Percentiles rank a stretch among this genome's conserved stretches.
These are phyloP conservation scores for Corylus avellana DNA, from an alignment of 306 rosid genomes.

Conservation along the genomic window DNA sequence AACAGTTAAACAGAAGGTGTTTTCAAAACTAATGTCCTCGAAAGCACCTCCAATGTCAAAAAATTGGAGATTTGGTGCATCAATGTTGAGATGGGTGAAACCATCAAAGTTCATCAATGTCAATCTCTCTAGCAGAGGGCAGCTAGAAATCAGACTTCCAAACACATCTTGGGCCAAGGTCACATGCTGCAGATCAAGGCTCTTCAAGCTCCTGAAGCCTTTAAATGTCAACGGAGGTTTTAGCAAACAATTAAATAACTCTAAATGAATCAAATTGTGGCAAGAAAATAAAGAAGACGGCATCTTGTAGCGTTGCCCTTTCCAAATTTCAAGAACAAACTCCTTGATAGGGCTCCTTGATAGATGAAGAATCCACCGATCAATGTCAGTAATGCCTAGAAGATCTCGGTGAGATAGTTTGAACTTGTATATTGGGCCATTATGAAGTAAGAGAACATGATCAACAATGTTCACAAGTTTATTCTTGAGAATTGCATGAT, in stretches of 20 bases:
- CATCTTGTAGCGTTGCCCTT: conserved; percentile 53
- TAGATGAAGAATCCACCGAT: conserved; percentile 56
- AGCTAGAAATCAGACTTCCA: conserved; percentile 45
- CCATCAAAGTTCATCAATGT: conserved; percentile 64
- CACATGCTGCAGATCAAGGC: conserved; percentile 71
- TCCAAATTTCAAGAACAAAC: conserved; percentile 63
- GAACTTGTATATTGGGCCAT: conserved; percentile 52
- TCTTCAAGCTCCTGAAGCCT: conserved; percentile 58
- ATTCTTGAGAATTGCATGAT: conserved; percentile 36
- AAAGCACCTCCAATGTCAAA: conserved; percentile 61
- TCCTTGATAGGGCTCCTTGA: conserved; percentile 48
- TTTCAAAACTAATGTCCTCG: conserved; percentile 49
- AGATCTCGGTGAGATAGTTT: conserved; percentile 57
- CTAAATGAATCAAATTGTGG: conserved; percentile 51
- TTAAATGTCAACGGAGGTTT: conserved; percentile 54
- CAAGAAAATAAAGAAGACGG: conserved; percentile 53
- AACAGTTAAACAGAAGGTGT: conserved; percentile 46
- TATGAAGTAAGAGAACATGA: conserved; percentile 67
- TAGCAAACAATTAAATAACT: conserved; percentile 53
- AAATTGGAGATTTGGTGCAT: conserved; percentile 55
- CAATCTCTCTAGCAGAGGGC: conserved; percentile 57
- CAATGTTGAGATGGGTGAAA: conserved; percentile 47
- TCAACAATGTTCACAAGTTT: conserved; percentile 54
- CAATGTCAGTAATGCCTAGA: conserved; percentile 43
- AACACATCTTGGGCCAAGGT: conserved; percentile 58